These are phyloP conservation scores for Scutellaria minor DNA, from an alignment of 257 asterid species.

Conservation along the genomic window DNA sequence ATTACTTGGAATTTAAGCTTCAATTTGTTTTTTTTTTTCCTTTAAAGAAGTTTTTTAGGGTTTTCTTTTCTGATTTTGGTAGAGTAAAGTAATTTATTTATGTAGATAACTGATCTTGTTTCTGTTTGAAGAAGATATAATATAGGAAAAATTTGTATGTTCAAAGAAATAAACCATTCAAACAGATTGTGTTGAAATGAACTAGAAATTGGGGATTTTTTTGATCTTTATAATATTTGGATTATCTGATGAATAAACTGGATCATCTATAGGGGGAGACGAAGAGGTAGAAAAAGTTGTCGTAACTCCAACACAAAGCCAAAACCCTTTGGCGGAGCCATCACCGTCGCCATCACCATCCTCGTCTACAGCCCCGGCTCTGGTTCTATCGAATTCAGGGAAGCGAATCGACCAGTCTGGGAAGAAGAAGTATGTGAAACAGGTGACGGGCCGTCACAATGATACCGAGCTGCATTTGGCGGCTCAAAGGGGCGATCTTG, in stretches of 20 bases:
- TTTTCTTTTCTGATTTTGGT: neutral
- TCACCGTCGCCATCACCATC: conserved; percentile 58
- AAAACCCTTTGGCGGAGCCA: conserved; percentile 39
- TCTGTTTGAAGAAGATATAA: conserved; percentile 15
- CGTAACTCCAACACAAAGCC: conserved; percentile 33
- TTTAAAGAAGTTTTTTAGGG: neutral
- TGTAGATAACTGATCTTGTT: conserved; percentile 20
- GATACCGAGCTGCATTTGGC: conserved; percentile 73
- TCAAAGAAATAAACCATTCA: neutral
- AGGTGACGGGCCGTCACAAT: conserved; percentile 67
- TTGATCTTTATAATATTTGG: neutral
- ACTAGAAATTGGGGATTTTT: conserved; percentile 3
- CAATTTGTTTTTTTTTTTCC: neutral
- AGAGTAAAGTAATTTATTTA: neutral
- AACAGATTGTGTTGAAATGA: conserved; percentile 14
- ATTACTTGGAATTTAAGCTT: conserved; percentile 14
- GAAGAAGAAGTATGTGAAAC: conserved; percentile 59
- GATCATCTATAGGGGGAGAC: conserved; percentile 32
- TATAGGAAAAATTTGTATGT: neutral
- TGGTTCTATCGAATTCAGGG: conserved; percentile 58
- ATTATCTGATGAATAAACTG: conserved; percentile 25
- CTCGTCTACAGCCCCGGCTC: conserved; percentile 56
- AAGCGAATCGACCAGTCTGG: conserved; percentile 57
- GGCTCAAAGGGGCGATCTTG: conserved; percentile 65
- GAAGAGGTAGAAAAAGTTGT: conserved; percentile 44